Conservation (phyloP, 208 protist genomes). For the Strigomonas culicis region DNA sequence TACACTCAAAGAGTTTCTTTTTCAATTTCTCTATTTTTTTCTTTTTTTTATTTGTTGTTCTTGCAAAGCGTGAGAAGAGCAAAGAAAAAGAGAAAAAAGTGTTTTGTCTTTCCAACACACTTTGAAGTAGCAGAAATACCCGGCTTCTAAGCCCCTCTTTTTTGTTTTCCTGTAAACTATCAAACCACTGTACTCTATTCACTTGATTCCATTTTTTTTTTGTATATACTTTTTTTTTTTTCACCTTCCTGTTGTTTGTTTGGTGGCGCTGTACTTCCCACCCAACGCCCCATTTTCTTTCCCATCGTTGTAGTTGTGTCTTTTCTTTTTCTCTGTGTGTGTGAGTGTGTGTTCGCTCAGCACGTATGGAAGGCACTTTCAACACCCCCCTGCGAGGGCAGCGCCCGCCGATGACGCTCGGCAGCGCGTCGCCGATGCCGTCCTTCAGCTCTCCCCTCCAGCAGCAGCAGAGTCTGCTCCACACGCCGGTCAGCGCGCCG, state of each 20-base stretch:
- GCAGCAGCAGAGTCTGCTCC: conserved; percentile 14
- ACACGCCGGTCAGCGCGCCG: conserved; percentile 5
- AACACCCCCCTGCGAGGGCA: conserved; percentile 11
- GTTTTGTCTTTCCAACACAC: not conserved
- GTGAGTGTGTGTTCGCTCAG: not conserved
- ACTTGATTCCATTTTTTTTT: not conserved
- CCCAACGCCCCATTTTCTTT: not conserved
- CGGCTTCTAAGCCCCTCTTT: conserved; percentile 3
- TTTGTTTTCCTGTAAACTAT: conserved; percentile 5
- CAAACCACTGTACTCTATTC: not conserved
- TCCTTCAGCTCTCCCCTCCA: conserved; percentile 11
- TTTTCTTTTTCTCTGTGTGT: not conserved
- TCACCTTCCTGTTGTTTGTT: not conserved
- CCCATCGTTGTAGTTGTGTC: not conserved
- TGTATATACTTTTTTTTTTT: not conserved
- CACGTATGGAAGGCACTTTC: conserved; percentile 19
- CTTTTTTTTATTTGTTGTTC: conserved; percentile 13
- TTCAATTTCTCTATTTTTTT: not conserved
- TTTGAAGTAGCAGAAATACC: not conserved
- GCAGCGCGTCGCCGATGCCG: not conserved
- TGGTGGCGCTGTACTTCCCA: conserved; percentile 8
- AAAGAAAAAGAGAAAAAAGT: conserved; percentile 7
- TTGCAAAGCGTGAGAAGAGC: conserved; percentile 1
- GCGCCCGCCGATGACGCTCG: not conserved
- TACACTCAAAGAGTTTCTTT: too few relatives aligned